Base-by-base conservation (phyloP, 805 yeast species). In the Yarrowia deformans region DNA sequence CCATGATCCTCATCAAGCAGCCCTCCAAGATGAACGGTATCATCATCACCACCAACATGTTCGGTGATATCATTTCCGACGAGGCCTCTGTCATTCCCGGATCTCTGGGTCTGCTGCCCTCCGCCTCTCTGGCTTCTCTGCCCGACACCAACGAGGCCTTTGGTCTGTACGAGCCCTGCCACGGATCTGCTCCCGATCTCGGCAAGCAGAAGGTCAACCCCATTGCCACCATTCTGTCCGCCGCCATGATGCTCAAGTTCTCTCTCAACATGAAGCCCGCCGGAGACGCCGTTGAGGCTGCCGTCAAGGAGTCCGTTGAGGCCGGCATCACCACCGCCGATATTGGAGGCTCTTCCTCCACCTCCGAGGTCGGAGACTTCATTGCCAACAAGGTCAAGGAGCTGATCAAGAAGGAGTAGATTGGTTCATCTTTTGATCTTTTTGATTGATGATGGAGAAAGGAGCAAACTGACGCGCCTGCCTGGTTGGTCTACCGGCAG, bases 41-140 rank as follows among this genome's bases (percentile, higher is more conserved):
- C 66, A 87, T 95, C 64, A 87, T 95, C 77, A 94, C 98, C 55
- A 88, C 90, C 75, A 95, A 95, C 83, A 94, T 95, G 97, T 95
- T 95, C 79, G 99, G 99, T 77, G 99, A 95, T 79, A 95, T 95
- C 79, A 91, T 95, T 75, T 90, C 97, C 69, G 99, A 95, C 79
- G 99, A 95, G 83, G 98, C 98, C 39, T 90, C 97, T 19, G 98
- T 93, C 63, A 95, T 95, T 75, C 99, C 99, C 54, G 99, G 99
- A 56, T 94, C 98, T 34, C 84, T 95, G 72, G 99, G 99, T 71
- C 85, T 95, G 73, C 85, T 95, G 73, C 99, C 99, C 64, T 91
- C 97, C 69, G 96, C 99, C 3, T 94, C 98, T 23, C 86, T 95
- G 77, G 95, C 98, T 3, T 92, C 98, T n/a, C 84, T 95, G 77